These are phyloP conservation scores for Tuber indicum DNA, from an alignment of 495 filamentous ascomycete species.

Conservation along the genomic window DNA sequence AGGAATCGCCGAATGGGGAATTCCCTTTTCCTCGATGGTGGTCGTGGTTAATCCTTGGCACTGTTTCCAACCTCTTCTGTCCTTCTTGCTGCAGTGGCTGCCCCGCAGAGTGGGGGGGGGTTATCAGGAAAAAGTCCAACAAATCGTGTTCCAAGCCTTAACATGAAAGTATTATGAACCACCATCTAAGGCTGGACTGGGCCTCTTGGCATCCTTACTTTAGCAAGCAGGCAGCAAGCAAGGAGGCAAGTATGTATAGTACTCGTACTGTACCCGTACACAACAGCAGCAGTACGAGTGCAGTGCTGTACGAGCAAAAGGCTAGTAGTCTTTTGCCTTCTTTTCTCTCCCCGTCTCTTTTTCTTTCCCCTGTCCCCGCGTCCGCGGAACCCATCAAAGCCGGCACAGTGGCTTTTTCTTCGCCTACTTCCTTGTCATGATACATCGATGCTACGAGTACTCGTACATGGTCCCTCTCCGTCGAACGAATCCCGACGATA, in stretches of 20 bases:
- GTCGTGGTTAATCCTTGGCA: background rate
- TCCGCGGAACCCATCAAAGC: background rate
- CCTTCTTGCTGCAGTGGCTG: slow-evolving; percentile 1
- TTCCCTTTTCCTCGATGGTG: background rate
- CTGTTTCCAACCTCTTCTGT: background rate
- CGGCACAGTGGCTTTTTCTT: background rate
- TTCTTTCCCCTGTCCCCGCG: background rate
- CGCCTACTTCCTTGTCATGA: background rate
- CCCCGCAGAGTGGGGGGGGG: slow-evolving; percentile 25
- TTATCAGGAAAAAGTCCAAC: slow-evolving; percentile 13
- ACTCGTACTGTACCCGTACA: background rate
- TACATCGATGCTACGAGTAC: background rate
- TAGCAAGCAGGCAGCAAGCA: background rate
- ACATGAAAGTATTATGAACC: slow-evolving; percentile 5
- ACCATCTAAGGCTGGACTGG: slow-evolving; percentile 2
- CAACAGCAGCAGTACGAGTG: background rate
- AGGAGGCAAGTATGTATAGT: background rate
- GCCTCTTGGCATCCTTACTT: background rate
- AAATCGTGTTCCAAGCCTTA: slow-evolving; percentile 28
- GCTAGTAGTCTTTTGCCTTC: background rate
- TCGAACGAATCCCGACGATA: slow-evolving; percentile 17
- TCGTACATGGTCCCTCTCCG: background rate
- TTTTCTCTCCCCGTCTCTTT: background rate
- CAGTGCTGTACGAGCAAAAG: background rate
- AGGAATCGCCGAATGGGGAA: slow-evolving; percentile 29